Evolutionary conservation across 2,329 filamentous ascomycete species (phyloP).

Genomic region (Epichloe sibirici): DNA sequence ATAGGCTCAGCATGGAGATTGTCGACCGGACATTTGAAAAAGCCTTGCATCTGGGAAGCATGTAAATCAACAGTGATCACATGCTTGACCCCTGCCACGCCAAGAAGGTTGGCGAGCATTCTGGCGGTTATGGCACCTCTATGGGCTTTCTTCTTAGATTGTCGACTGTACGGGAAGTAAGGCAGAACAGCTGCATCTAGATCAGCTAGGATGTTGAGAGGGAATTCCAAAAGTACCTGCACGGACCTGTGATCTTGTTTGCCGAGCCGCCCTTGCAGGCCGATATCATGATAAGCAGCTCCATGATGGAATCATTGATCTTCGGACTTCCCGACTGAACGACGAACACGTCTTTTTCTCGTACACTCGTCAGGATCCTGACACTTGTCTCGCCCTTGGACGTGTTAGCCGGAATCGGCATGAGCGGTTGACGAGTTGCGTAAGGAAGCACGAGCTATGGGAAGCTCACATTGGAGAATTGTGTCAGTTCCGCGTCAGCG

Average conservation of each 20-base stretch:
- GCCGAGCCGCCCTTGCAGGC: slow-evolving; percentile 96
- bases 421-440: neutral
- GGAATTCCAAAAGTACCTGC: neutral
- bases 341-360: slow-evolving; percentile 98
- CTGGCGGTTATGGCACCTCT: slow-evolving; percentile 91
- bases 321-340: slow-evolving; percentile 91
- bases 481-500: slow-evolving; percentile 52
- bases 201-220: neutral
- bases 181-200: slow-evolving; percentile 60
- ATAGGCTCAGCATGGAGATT: slow-evolving; percentile 94
- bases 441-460: slow-evolving; percentile 11
- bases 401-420: slow-evolving; percentile 10
- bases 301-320: slow-evolving; percentile 99
- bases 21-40: slow-evolving; percentile 95
- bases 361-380: slow-evolving; percentile 61
- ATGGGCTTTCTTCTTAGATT: slow-evolving; percentile 98
- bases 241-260: slow-evolving; percentile 85
- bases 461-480: slow-evolving; percentile 56
- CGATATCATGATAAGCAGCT: slow-evolving; percentile 97
- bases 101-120: slow-evolving; percentile 91
- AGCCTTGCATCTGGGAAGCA: slow-evolving; percentile 97
- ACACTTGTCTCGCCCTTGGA: slow-evolving; percentile 56
- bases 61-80: slow-evolving; percentile 96
- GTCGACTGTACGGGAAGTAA: slow-evolving; percentile 98
- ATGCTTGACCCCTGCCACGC: slow-evolving; percentile 94